Evolutionary conservation across 2,329 filamentous ascomycete species (phyloP).

Genomic region (Chaetomiaceae sp.): DNA sequence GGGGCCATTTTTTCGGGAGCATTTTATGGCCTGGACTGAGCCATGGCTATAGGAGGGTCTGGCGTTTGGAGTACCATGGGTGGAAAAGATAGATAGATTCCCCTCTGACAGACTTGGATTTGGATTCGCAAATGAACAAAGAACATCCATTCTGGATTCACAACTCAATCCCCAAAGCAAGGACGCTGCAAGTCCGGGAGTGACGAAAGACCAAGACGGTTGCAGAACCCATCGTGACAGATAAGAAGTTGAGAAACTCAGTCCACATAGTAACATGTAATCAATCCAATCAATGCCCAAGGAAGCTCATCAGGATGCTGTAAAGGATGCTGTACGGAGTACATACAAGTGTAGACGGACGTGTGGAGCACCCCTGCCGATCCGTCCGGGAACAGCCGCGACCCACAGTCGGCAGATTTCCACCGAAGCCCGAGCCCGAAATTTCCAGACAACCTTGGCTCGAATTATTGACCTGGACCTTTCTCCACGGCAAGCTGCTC

Average conservation of each 20-base stretch:
- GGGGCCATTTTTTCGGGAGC: slow-evolving; percentile 23
- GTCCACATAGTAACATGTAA: too few species aligned
- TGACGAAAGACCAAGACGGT: too few species aligned
- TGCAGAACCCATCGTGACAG: too few species aligned
- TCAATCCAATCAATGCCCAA: too few species aligned
- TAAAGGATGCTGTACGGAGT: not conserved
- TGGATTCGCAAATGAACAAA: too few species aligned
- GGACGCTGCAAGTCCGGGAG: too few species aligned
- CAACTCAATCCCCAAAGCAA: too few species aligned
- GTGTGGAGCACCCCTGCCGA: not conserved
- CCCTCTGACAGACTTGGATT: not conserved
- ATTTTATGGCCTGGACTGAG: slow-evolving; percentile 6
- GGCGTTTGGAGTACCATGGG: slow-evolving; percentile 4
- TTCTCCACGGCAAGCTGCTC: not conserved
- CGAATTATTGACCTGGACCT: not conserved
- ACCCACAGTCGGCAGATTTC: not conserved
- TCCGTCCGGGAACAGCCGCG: not conserved
- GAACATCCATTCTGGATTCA: too few species aligned
- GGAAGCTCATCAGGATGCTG: too few species aligned
- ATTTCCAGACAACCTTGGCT: slow-evolving; percentile 5
- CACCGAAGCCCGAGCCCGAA: slow-evolving; percentile 10
- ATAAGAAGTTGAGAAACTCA: too few species aligned
- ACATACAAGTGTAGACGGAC: too few species aligned
- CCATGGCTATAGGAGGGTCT: not conserved
- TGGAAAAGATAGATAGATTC: slow-evolving; percentile 10